These are phyloP conservation scores for Carallia brachiata DNA, from an alignment of 345 rosid species.

Conservation along the genomic window DNA sequence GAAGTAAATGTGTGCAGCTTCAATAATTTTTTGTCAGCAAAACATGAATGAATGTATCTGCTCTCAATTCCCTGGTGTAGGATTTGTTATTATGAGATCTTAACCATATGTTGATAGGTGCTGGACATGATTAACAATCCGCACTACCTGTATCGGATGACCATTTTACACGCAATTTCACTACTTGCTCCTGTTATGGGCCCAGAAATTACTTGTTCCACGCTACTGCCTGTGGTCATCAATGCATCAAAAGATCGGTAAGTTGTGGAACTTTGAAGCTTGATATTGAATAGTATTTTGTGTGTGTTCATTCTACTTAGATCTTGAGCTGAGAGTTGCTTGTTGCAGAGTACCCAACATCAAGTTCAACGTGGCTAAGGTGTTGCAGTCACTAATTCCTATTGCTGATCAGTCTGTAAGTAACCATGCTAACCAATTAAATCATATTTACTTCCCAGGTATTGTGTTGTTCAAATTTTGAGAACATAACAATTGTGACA, in stretches of 20 bases:
- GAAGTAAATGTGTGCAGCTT: too few species aligned
- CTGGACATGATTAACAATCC: conserved; percentile 73
- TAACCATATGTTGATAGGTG: conserved; percentile 41
- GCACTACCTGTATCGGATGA: conserved; percentile 90
- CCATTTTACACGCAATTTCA: conserved; percentile 67
- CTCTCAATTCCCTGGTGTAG: neutral
- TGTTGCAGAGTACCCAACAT: conserved; percentile 86
- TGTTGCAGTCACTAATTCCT: conserved; percentile 84
- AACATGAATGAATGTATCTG: too few species aligned
- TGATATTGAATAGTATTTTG: neutral
- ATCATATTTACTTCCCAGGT: neutral
- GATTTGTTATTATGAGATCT: neutral
- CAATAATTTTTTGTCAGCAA: too few species aligned
- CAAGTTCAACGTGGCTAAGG: conserved; percentile 93
- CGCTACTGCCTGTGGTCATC: conserved; percentile 66
- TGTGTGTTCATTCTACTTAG: neutral
- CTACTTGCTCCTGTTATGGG: conserved; percentile 93
- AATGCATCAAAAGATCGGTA: conserved; percentile 93
- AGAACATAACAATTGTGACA: neutral
- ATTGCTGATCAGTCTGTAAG: conserved; percentile 81
- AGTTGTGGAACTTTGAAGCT: neutral
- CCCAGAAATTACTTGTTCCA: conserved; percentile 78
- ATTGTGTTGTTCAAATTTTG: neutral
- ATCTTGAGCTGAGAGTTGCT: conserved; percentile 3
- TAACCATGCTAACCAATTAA: conserved; percentile 6